phyloP scores from a whole-genome alignment of 2,329 filamentous ascomycete genomes.

The Pezicula rhizophila region DNA sequence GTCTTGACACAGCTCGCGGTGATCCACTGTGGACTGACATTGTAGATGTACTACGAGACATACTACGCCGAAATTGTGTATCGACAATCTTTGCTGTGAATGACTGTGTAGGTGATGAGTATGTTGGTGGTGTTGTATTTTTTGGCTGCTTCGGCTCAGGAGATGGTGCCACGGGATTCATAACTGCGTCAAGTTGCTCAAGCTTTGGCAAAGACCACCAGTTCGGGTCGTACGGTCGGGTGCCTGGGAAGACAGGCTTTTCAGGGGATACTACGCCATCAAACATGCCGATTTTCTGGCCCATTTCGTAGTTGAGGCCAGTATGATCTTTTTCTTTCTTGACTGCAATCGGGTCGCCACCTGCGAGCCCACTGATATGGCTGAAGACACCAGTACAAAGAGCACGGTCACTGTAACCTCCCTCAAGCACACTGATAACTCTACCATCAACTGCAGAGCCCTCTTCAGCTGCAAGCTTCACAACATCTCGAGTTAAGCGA shows the following conservation, averaged over 20 bases:
- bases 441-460: slow-evolving; percentile 73
- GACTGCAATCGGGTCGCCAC: slow-evolving; percentile 38
- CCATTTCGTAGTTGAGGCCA: slow-evolving; percentile 54
- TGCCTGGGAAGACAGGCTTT: slow-evolving; percentile 6
- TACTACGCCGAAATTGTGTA: slow-evolving; percentile 42
- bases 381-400: slow-evolving; percentile 83
- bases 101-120: slow-evolving; percentile 81
- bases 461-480: slow-evolving; percentile 74
- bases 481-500: slow-evolving; percentile 78
- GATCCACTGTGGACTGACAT: slow-evolving; percentile 35
- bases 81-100: slow-evolving; percentile 76
- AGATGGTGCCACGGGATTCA: slow-evolving; percentile 43
- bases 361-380: slow-evolving; percentile 77
- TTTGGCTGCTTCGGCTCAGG: slow-evolving; percentile 48
- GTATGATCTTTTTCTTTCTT: slow-evolving; percentile 31
- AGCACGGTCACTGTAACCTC: slow-evolving; percentile 91
- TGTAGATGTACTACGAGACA: slow-evolving; percentile 58
- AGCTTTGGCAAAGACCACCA: slow-evolving; percentile 68
- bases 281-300: slow-evolving; percentile 41
- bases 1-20: slow-evolving; percentile 33
- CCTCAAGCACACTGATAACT: slow-evolving; percentile 89
- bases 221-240: slow-evolving; percentile 52
- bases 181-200: slow-evolving; percentile 60
- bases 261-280: slow-evolving; percentile 16
- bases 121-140: slow-evolving; percentile 58